Conservation (phyloP, 768 basidiomycete species). For the Lactifluus piperatus region DNA sequence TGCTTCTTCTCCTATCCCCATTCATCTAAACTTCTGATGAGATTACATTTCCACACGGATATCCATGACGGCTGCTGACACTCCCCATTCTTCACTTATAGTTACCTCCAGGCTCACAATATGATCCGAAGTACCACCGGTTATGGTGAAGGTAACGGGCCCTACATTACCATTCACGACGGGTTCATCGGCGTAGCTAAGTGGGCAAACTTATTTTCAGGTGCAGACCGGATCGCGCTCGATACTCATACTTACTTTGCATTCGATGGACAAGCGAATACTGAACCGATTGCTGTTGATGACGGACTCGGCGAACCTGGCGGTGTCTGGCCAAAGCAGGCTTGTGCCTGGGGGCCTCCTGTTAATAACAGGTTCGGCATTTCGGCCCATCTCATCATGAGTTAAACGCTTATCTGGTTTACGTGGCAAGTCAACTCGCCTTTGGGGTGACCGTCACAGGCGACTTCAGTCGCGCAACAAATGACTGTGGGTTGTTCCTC, state of each 20-base stretch:
- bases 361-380: constrained; percentile 35
- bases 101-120: constrained; percentile 50
- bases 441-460: constrained; percentile 72
- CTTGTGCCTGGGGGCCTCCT: constrained; percentile 36
- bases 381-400: not conserved
- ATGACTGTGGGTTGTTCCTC: constrained; percentile 52
- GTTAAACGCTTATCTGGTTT: not conserved
- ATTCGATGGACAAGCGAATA: constrained; percentile 19
- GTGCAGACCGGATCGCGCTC: constrained; percentile 37
- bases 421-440: constrained; percentile 30
- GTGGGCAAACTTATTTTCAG: constrained; percentile 36
- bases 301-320: constrained; percentile 29
- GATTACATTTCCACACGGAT: not conserved
- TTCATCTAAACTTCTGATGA: not conserved
- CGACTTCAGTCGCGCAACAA: constrained; percentile 65
- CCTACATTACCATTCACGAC: constrained; percentile 49
- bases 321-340: constrained; percentile 25
- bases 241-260: constrained; percentile 45
- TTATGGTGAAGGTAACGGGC: constrained; percentile 53
- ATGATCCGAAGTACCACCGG: constrained; percentile 75
- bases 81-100: constrained; percentile 32
- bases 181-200: constrained; percentile 43
- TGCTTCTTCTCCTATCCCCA: not conserved
- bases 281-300: constrained; percentile 21
- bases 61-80: not conserved